These are phyloP conservation scores for Serendipita sp. DNA, from an alignment of 1,284 basidiomycete species.

Conservation along the genomic window DNA sequence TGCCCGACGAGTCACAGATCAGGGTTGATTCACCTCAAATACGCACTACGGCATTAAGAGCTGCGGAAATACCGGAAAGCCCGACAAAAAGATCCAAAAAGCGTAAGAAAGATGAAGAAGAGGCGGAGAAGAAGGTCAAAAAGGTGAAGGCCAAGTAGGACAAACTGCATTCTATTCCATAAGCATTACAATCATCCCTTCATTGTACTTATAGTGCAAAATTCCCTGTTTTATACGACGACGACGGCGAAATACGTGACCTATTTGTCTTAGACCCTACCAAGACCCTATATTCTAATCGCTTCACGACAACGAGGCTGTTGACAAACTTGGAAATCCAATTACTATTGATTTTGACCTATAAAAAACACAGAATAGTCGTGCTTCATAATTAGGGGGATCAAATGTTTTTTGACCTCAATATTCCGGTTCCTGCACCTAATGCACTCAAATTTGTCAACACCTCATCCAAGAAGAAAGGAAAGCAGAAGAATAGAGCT, in stretches of 20 bases:
- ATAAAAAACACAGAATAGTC: neutral
- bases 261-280: neutral
- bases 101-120: slow-evolving; percentile 28
- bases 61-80: neutral
- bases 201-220: no score
- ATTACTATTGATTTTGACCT: neutral
- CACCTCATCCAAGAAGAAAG: slow-evolving; percentile 26
- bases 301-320: no score
- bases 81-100: slow-evolving; percentile 29
- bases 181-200: no score
- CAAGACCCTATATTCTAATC: neutral
- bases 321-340: no score
- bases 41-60: slow-evolving; percentile 6
- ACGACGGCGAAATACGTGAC: no score
- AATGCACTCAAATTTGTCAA: slow-evolving; percentile 16
- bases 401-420: slow-evolving; percentile 46
- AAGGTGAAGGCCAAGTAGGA: slow-evolving; percentile 24
- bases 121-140: slow-evolving; percentile 29
- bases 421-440: slow-evolving; percentile 31
- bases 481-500: slow-evolving; percentile 24
- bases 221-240: no score
- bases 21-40: neutral
- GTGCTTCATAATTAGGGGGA: neutral
- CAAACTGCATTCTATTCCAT: no score
- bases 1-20: neutral